Percentiles rank a stretch among this genome's conserved stretches.
Conservation (phyloP, 2,329 filamentous ascomycete genomes). For the Colletotrichum abscissum region DNA sequence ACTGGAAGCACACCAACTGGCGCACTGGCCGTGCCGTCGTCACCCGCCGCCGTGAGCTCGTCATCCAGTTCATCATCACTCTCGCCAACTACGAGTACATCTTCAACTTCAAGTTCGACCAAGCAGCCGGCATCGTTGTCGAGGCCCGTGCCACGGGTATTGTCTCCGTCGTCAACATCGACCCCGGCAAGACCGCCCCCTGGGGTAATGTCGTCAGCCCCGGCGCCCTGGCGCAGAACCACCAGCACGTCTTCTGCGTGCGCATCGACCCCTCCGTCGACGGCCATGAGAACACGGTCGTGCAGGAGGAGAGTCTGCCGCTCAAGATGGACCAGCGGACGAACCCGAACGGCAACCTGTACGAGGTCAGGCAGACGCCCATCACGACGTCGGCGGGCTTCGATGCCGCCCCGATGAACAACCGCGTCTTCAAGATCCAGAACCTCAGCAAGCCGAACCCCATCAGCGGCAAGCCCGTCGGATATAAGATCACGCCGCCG, state of each 20-base stretch:
- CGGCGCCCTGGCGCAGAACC: slow-evolving; percentile 66
- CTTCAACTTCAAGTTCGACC: slow-evolving; percentile 55
- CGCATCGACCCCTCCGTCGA: slow-evolving; percentile 67
- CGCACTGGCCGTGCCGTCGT: slow-evolving; percentile 63
- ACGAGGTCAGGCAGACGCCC: slow-evolving; percentile 55
- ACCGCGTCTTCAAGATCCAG: slow-evolving; percentile 41
- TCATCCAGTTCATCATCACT: slow-evolving; percentile 68
- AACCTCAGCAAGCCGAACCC: slow-evolving; percentile 42
- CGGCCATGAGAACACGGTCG: slow-evolving; percentile 61
- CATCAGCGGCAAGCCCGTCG: slow-evolving; percentile 48
- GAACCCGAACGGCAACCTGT: slow-evolving; percentile 63
- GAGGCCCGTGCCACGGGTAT: slow-evolving; percentile 48
- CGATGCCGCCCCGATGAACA: slow-evolving; percentile 55
- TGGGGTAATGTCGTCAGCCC: slow-evolving; percentile 63
- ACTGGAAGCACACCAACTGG: slow-evolving; percentile 59
- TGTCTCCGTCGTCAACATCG: slow-evolving; percentile 54
- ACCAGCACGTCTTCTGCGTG: slow-evolving; percentile 67
- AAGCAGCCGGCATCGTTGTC: slow-evolving; percentile 50
- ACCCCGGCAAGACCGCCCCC: slow-evolving; percentile 59
- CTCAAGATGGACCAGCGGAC: slow-evolving; percentile 52
- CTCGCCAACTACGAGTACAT: slow-evolving; percentile 68
- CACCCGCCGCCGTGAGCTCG: slow-evolving; percentile 61
- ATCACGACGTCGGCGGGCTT: slow-evolving; percentile 54
- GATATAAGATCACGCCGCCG: slow-evolving; percentile 49
- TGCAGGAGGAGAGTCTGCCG: slow-evolving; percentile 67